Evolutionary conservation across 1,284 basidiomycete species (phyloP).

Genomic region (Ganoderma resinaceum): DNA sequence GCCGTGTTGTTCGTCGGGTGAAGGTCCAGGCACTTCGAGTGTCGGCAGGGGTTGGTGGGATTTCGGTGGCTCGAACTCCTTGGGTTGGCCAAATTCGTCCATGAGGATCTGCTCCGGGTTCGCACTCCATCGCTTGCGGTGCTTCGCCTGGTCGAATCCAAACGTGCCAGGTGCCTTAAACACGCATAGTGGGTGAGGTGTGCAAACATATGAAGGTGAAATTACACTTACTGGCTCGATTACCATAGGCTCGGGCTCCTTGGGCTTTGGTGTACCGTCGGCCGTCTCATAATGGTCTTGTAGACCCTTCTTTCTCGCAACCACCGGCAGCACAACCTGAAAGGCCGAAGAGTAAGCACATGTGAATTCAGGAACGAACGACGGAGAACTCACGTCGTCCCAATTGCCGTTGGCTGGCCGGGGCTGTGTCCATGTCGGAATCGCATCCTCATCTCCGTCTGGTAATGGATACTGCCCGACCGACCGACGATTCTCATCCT

Average conservation of each 20-base stretch:
- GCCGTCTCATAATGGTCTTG: constrained; percentile 71
- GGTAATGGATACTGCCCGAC: constrained; percentile 69
- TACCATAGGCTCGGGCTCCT: constrained; percentile 36
- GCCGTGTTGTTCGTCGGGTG: constrained; percentile 10
- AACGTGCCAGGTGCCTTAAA: constrained; percentile 86
- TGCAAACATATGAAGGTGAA: not conserved
- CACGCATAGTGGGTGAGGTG: constrained; percentile 15
- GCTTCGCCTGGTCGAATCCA: constrained; percentile 73
- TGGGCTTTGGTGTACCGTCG: constrained; percentile 65
- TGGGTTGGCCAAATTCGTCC: constrained; percentile 66
- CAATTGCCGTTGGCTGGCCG: constrained; percentile 69
- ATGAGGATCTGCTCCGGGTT: constrained; percentile 58
- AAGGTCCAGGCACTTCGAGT: constrained; percentile 30
- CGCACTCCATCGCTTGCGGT: constrained; percentile 49
- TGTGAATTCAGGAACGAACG: not conserved
- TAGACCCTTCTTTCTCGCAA: constrained; percentile 83
- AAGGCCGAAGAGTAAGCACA: constrained; percentile 13
- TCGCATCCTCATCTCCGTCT: constrained; percentile 66
- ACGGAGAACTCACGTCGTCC: constrained; percentile 70
- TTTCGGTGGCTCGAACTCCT: constrained; percentile 56
- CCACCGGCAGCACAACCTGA: constrained; percentile 72
- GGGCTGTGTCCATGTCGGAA: constrained; percentile 81
- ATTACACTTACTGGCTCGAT: constrained; percentile 57
- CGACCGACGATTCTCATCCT: constrained; percentile 48
- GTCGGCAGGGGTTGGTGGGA: constrained; percentile 31